phyloP scores from a whole-genome alignment of 768 basidiomycete genomes.

The Pleurotus djamor region DNA sequence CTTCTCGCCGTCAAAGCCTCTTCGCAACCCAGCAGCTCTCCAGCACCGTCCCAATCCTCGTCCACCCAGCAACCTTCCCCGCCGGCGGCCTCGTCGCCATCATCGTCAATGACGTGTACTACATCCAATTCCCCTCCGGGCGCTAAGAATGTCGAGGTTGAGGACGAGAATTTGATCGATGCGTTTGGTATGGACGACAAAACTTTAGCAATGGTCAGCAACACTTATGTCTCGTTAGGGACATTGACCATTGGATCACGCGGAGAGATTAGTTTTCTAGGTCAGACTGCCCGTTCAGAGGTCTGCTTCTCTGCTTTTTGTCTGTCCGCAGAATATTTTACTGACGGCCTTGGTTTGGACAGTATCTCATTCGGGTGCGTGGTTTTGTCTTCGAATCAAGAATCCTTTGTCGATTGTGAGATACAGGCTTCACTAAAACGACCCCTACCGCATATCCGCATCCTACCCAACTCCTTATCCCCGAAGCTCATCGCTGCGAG shows the following conservation, averaged over 20 bases:
- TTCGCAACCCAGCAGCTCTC: slow-evolving; percentile 12
- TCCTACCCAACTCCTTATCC: slow-evolving; percentile 32
- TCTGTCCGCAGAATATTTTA: neutral
- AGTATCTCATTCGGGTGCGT: slow-evolving; percentile 62
- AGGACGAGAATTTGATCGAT: slow-evolving; percentile 44
- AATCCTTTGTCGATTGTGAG: neutral
- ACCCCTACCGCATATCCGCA: slow-evolving; percentile 7
- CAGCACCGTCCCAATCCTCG: slow-evolving; percentile 2
- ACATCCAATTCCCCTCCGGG: neutral
- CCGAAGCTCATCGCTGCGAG: slow-evolving; percentile 33
- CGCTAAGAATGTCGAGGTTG: slow-evolving; percentile 13
- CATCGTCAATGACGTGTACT: neutral
- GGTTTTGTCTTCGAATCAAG: neutral
- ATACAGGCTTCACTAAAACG: slow-evolving; percentile 21
- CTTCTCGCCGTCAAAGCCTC: slow-evolving; percentile 24
- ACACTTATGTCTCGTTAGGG: slow-evolving; percentile 28
- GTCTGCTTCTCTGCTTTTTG: slow-evolving; percentile 29
- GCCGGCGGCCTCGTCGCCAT: neutral
- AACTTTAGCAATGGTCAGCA: neutral
- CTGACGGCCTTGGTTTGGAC: neutral
- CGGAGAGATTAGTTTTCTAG: slow-evolving; percentile 56
- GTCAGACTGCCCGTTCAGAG: slow-evolving; percentile 68
- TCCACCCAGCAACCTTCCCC: neutral
- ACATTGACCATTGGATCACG: slow-evolving; percentile 55
- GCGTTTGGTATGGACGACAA: slow-evolving; percentile 37